Conservation (phyloP, 2,329 filamentous ascomycete species). For the Exutisphaerella laricina region DNA sequence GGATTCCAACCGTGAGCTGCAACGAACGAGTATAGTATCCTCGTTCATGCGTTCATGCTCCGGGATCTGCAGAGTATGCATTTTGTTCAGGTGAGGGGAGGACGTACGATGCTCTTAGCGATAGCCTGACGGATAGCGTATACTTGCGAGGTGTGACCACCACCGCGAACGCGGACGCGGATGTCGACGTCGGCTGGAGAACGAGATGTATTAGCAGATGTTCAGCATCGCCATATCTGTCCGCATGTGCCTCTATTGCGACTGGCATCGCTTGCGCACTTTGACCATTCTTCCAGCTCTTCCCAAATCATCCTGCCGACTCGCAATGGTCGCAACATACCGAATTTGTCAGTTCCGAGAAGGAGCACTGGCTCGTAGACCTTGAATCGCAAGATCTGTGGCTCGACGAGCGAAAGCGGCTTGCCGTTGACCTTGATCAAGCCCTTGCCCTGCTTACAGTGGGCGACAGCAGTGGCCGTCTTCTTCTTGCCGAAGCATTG, state of each 20-base stretch:
- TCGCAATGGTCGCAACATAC: constrained; percentile 35
- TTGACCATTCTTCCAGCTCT: constrained; percentile 3
- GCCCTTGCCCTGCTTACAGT: constrained; percentile 88
- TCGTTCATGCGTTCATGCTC: neutral
- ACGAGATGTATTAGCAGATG: constrained; percentile 19
- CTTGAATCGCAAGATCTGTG: constrained; percentile 97
- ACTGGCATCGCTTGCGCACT: too few relatives aligned
- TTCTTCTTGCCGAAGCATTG: constrained; percentile 97
- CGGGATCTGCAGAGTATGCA: constrained; percentile 5
- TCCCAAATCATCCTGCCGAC: neutral
- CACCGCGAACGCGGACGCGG: constrained; percentile 89
- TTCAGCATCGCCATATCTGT: too few relatives aligned
- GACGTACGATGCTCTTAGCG: constrained; percentile 75
- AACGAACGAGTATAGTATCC: constrained; percentile 1
- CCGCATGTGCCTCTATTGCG: too few relatives aligned
- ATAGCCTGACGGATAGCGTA: constrained; percentile 99
- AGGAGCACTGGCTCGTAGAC: constrained; percentile 99
- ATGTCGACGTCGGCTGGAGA: constrained; percentile 76
- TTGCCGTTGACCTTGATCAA: constrained; percentile 99
- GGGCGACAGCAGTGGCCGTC: constrained; percentile 68
- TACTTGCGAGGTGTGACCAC: constrained; percentile 96
- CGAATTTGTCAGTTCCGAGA: constrained; percentile 95
- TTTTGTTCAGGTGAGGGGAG: constrained; percentile 2
- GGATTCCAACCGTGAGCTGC: constrained; percentile 8
- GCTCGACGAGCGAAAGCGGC: constrained; percentile 88